Evolutionary conservation across 2,329 filamentous ascomycete species (phyloP), one percentile per base, ranked within the genome.

Genomic region (Claviceps capensis): DNA sequence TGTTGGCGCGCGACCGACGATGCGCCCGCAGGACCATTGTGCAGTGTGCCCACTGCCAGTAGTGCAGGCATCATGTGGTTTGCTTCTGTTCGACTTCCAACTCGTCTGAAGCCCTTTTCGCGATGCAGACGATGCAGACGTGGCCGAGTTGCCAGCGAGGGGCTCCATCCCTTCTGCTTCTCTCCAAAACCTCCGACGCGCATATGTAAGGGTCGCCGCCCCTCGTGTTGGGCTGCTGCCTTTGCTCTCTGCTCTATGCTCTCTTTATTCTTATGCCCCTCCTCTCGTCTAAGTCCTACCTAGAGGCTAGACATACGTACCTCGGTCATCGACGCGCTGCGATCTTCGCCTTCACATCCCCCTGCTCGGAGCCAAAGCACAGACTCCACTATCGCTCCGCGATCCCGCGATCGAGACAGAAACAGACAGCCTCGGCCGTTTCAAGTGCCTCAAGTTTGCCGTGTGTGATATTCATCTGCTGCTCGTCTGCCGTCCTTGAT

Each of bases 61-160:
- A 6, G 26, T 37, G 36, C 47, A 50, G 49, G 43, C 43, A 38
- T 50, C 37, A 50, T 50, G 41, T 50, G 51, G 34, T 38, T 49
- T 53, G 47, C 51, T 47, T 52, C 47, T 46, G 51, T 49, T 50
- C 51, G 16, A n/a, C 16, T 17, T 17, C 40, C 40, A n/a, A n/a
- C 42, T 23, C 42, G 42, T 26, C 22, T 26, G 42, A 16, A 7
- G 5, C 5, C 30, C 9, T 34, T 30, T 30, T 11, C 30, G 30
- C 30, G 30, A 34, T 34, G 30, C 30, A 30, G 30, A 43, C 19
- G 40, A 50, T 17, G 26, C 23, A 13, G 37, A 41, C 38, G n/a
- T 41, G 38, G 38, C 38, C 38, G 6, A 17, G 14, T 41, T 16
- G 42, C 42, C 22, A 23, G n/a, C n/a, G 19, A 23, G 30, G 30